Base-by-base conservation (phyloP, 2,329 filamentous ascomycete genomes). In the Esteya vermicola region DNA sequence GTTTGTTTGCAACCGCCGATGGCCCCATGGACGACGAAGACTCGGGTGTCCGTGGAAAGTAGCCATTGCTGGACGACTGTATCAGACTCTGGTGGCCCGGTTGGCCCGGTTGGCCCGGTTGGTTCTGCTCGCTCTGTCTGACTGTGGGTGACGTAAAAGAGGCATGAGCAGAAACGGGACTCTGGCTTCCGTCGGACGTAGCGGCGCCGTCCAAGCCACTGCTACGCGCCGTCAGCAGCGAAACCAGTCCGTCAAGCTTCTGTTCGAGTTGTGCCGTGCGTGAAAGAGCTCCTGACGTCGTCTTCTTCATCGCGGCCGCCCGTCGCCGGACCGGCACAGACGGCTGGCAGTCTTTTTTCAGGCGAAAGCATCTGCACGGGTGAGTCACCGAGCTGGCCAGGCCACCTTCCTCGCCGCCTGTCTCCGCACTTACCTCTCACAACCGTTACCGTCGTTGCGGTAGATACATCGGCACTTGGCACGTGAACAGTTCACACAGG, bases 381-480 rank as follows among this genome's bases (percentile, higher is more conserved):
- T 28, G 12, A 30, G 23, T 13, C 6, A 39, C 4, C 31, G 6
- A 28, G 4, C 27, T 4, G 19, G 7, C 18, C 12, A 28, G 13
- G n/a, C n/a, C n/a, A n/a, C n/a, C n/a, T n/a, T n/a, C n/a, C n/a
- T n/a, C n/a, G n/a, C n/a, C n/a, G n/a, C n/a, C n/a, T n/a, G n/a
- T n/a, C 30, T 32, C 18, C 9, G 30, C 4, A 36, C 44, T 4
- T 31, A 50, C 42, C 59, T 52, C 42, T 63, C 60, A 43, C 61
- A 64, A 35, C 49, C 53, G 5, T 45, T 45, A 18, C 54, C 43
- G 18, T 45, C 42, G 16, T 36, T 39, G 16, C 57, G 55, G 43
- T 63, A 49, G 43, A 67, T 61, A 50, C 65, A 68, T 45, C 65
- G 64, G 51, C 61, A 66, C 47, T 68, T 68, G 39, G 64, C 62